Evolutionary conservation across 1,284 basidiomycete genomes (phyloP).

Genomic region (Leccinum huronense): DNA sequence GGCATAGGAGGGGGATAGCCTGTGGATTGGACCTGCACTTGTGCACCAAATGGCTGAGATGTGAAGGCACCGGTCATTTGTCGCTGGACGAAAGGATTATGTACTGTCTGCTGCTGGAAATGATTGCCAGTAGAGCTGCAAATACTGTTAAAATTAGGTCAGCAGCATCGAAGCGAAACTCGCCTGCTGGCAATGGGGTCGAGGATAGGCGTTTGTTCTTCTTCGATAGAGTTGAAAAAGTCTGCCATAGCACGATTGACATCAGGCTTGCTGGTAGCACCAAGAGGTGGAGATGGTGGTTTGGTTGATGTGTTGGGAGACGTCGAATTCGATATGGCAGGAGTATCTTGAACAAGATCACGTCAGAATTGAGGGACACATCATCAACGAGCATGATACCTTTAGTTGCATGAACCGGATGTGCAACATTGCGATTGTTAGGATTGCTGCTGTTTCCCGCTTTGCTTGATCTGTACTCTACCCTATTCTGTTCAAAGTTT

Average conservation of each 20-base stretch:
- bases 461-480: slow-evolving; percentile 89
- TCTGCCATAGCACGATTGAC: slow-evolving; percentile 62
- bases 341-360: slow-evolving; percentile 14
- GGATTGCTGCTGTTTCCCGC: slow-evolving; percentile 63
- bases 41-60: slow-evolving; percentile 40
- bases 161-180: slow-evolving; percentile 14
- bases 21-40: slow-evolving; percentile 56
- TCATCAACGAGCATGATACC: slow-evolving; percentile 19
- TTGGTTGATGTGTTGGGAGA: slow-evolving; percentile 19
- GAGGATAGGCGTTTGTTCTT: slow-evolving; percentile 75
- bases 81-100: slow-evolving; percentile 77
- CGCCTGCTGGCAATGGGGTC: slow-evolving; percentile 61
- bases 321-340: slow-evolving; percentile 18
- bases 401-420: slow-evolving; percentile 14
- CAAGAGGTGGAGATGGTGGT: slow-evolving; percentile 27
- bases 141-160: slow-evolving; percentile 16
- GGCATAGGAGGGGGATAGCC: slow-evolving; percentile 53
- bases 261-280: slow-evolving; percentile 24
- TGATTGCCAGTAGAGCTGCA: slow-evolving; percentile 52
- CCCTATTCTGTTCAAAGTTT: slow-evolving; percentile 92
- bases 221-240: slow-evolving; percentile 92
- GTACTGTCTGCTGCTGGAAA: slow-evolving; percentile 61
- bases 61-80: slow-evolving; percentile 47
- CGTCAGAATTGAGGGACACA: neutral
- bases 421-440: slow-evolving; percentile 32